Evolutionary conservation across 176 grass and related monocot genomes (phyloP).

Genomic region (Triticum turgidum): DNA sequence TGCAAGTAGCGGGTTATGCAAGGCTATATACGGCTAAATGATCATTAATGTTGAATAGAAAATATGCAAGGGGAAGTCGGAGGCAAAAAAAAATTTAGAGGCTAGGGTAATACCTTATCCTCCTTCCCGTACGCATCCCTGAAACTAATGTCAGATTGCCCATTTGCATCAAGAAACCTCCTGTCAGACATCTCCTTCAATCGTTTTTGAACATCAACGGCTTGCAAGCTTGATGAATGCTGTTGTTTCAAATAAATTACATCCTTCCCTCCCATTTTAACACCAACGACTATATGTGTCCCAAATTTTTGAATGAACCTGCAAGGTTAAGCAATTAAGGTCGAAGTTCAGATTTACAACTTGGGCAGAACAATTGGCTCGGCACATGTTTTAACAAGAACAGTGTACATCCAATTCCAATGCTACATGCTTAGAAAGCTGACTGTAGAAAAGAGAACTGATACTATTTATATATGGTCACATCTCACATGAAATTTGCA

Average conservation of each 20-base stretch:
- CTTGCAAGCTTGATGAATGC: constrained; percentile 74
- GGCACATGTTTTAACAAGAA: not conserved
- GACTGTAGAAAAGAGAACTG: not conserved
- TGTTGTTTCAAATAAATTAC: constrained; percentile 89
- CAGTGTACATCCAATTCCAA: not conserved
- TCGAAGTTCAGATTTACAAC: not conserved
- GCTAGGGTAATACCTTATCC: constrained; percentile 59
- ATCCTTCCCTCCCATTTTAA: constrained; percentile 99
- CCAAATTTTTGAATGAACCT: constrained; percentile 95
- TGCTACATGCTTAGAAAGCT: not conserved
- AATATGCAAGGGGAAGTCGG: not conserved
- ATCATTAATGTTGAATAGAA: not conserved
- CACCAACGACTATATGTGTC: constrained; percentile 90
- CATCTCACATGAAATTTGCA: not conserved
- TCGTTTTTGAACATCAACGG: constrained; percentile 84
- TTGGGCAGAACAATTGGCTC: not conserved
- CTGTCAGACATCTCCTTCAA: constrained; percentile 81
- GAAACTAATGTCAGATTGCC: constrained; percentile 57
- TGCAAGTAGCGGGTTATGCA: not conserved
- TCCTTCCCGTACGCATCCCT: constrained; percentile 54
- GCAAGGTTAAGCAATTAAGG: constrained; percentile 37
- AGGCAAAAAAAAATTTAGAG: not conserved
- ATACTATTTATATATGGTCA: constrained; percentile 1
- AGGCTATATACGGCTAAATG: not conserved
- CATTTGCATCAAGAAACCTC: constrained; percentile 61